Conservation (phyloP, 2,329 filamentous ascomycete species). For the Talaromyces sp. region DNA sequence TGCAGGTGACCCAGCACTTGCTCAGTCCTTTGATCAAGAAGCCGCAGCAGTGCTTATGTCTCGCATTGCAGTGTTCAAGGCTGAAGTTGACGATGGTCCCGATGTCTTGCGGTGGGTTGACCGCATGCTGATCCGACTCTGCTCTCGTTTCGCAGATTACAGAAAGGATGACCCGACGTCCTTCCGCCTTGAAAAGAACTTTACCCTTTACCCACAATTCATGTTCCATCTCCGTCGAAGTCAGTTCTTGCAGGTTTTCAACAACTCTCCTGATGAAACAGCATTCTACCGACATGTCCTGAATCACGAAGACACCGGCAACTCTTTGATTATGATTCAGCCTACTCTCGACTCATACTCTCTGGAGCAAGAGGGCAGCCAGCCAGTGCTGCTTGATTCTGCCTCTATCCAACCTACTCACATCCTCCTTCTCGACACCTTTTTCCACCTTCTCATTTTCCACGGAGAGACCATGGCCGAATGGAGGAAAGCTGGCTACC, state of each 20-base stretch:
- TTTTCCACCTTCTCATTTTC: slow-evolving; percentile 99
- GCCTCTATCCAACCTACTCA: slow-evolving; percentile 93
- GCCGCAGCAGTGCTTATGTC: slow-evolving; percentile 97
- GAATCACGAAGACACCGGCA: slow-evolving; percentile 94
- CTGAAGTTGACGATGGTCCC: slow-evolving; percentile 96
- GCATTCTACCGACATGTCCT: slow-evolving; percentile 98
- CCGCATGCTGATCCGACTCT: slow-evolving; percentile 93
- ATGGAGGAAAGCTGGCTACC: slow-evolving; percentile 96
- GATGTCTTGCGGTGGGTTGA: slow-evolving; percentile 98
- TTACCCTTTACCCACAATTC: slow-evolving; percentile 96
- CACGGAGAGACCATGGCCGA: slow-evolving; percentile 96
- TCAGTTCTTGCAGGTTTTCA: slow-evolving; percentile 98
- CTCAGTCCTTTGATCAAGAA: slow-evolving; percentile 97
- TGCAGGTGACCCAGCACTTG: slow-evolving; percentile 87
- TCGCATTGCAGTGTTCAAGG: slow-evolving; percentile 98
- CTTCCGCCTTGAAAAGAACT: slow-evolving; percentile 97
- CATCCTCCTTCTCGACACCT: slow-evolving; percentile 90
- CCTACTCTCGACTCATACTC: slow-evolving; percentile 96
- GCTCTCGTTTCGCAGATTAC: slow-evolving; percentile 95
- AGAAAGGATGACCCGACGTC: slow-evolving; percentile 96
- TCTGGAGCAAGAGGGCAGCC: slow-evolving; percentile 87
- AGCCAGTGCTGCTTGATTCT: slow-evolving; percentile 92
- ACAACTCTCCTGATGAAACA: slow-evolving; percentile 97
- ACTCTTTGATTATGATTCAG: slow-evolving; percentile 98
- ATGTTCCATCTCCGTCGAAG: slow-evolving; percentile 98